Percentiles rank a stretch among this genome's conserved stretches.
These are phyloP conservation scores for Pseudocercospora cruenta DNA, from an alignment of 2,329 filamentous ascomycete genomes.

Conservation along the genomic window DNA sequence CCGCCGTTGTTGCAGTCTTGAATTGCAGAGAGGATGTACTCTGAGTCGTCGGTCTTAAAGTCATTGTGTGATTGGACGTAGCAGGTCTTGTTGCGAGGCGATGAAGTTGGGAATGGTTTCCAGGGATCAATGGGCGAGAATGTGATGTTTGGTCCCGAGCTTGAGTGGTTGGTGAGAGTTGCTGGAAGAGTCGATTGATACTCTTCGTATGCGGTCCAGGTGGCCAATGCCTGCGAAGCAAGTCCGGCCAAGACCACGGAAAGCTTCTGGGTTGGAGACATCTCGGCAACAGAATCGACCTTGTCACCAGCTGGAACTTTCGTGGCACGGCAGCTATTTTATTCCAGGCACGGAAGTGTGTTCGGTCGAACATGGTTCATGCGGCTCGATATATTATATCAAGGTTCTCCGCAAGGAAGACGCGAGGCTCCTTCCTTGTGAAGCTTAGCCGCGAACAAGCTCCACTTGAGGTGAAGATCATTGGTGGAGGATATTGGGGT, in stretches of 20 bases:
- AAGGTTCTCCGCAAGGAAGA: slow-evolving; percentile 1
- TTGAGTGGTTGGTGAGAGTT: slow-evolving; percentile 28
- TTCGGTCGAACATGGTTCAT: slow-evolving; percentile 2
- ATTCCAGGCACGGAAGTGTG: background rate
- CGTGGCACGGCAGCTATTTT: background rate
- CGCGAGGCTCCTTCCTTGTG: background rate
- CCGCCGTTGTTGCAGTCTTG: slow-evolving; percentile 66
- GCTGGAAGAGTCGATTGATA: slow-evolving; percentile 29
- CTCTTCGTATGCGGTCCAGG: slow-evolving; percentile 37
- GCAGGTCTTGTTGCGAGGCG: slow-evolving; percentile 43
- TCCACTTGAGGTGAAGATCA: background rate
- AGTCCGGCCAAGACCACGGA: slow-evolving; percentile 15
- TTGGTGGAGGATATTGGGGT: slow-evolving; percentile 1
- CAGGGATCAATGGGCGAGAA: slow-evolving; percentile 43
- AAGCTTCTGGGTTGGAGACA: background rate
- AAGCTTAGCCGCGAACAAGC: background rate
- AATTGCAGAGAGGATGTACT: slow-evolving; percentile 58
- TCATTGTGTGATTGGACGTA: slow-evolving; percentile 44
- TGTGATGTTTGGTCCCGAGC: slow-evolving; percentile 38
- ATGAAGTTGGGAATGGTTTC: slow-evolving; percentile 40
- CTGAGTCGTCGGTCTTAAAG: slow-evolving; percentile 53
- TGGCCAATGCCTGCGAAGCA: slow-evolving; percentile 28
- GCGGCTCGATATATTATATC: background rate
- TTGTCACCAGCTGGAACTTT: background rate
- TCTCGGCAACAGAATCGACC: background rate